Evolutionary conservation across 192 early-diverging fungal genomes (phyloP).

Genomic region (Coemansia sp.): DNA sequence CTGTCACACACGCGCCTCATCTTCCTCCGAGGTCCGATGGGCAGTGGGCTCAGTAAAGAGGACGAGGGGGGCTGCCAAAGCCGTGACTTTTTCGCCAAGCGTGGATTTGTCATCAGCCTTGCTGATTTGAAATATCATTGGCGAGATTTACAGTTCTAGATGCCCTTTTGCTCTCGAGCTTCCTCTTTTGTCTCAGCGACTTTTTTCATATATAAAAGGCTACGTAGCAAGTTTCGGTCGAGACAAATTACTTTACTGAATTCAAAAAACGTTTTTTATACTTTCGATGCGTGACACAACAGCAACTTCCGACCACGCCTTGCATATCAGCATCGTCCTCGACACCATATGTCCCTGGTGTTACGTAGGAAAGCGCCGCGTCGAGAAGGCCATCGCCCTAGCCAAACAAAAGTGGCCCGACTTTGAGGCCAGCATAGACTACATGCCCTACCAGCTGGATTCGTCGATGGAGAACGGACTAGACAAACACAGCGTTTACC

Average conservation of each 20-base stretch:
- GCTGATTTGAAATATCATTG: not conserved
- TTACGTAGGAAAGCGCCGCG: conserved; percentile 71
- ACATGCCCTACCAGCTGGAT: conserved; percentile 73
- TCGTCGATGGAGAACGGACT: conserved; percentile 49
- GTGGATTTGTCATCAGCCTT: not conserved
- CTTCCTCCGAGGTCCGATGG: not conserved
- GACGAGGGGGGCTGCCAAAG: not conserved
- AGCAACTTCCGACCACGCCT: conserved; percentile 16
- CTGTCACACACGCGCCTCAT: not conserved
- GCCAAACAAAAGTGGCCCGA: conserved; percentile 54
- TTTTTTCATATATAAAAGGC: not conserved
- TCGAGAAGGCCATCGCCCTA: conserved; percentile 59
- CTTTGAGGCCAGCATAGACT: conserved; percentile 59
- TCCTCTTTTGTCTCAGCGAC: not conserved
- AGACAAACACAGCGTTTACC: conserved; percentile 58
- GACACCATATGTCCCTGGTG: conserved; percentile 80
- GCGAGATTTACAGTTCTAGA: not conserved
- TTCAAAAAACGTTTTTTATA: not conserved
- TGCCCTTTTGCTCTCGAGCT: not conserved
- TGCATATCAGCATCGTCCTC: conserved; percentile 62
- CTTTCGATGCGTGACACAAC: conserved; percentile 9
- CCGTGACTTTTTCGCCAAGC: not conserved
- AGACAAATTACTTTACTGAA: not conserved
- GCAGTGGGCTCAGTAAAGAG: not conserved
- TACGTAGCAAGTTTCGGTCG: not conserved